Conservation (phyloP, 176 grass and related monocot species). For the Cenchrus fungigraminus region DNA sequence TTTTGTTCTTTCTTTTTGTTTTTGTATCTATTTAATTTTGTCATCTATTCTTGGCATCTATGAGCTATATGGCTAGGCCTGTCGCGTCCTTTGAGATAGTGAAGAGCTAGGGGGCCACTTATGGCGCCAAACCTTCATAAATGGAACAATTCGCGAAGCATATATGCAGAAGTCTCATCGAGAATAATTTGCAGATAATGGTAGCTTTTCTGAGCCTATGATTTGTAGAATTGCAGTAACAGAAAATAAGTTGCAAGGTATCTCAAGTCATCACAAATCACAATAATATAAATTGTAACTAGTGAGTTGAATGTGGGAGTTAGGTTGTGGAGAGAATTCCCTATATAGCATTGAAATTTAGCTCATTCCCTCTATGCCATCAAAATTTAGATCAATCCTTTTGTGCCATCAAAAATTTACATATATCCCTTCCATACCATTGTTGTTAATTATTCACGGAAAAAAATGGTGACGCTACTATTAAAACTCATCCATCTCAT, state of each 20-base stretch:
- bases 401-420: too few relatives aligned
- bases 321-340: too few relatives aligned
- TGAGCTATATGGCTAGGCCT: background rate
- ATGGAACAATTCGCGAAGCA: conserved; percentile 36
- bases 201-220: background rate
- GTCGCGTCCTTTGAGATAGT: conserved; percentile 12
- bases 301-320: too few relatives aligned
- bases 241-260: background rate
- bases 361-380: too few relatives aligned
- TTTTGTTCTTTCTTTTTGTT: background rate
- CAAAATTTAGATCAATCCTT: too few relatives aligned
- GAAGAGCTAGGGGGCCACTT: conserved; percentile 39
- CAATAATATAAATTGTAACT: too few relatives aligned
- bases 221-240: background rate
- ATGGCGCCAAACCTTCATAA: conserved; percentile 25
- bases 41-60: background rate
- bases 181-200: conserved; percentile 26
- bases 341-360: too few relatives aligned
- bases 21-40: background rate
- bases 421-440: too few relatives aligned
- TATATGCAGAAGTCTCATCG: conserved; percentile 34
- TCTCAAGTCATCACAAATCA: background rate
- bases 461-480: too few relatives aligned
- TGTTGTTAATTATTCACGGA: too few relatives aligned
- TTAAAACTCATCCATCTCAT: too few relatives aligned